A percentile compares a stretch with the other conserved stretches of the same genome.
phyloP scores from a whole-genome alignment of 139 green algal genomes.

The Diplosphaera chodatii region DNA sequence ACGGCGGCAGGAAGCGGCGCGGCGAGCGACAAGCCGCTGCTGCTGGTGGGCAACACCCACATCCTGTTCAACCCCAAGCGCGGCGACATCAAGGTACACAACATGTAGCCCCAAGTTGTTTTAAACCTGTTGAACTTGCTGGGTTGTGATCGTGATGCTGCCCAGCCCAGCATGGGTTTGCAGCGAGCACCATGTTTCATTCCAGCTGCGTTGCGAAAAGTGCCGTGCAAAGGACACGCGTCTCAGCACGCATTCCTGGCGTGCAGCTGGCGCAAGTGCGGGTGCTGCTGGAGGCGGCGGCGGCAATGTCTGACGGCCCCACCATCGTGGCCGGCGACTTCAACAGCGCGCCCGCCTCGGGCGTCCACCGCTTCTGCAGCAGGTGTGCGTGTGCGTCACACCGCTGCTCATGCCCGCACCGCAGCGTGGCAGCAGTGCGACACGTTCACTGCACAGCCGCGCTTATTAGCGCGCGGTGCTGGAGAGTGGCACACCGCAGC shows the following conservation, averaged over 20 bases:
- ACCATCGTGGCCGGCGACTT: no score
- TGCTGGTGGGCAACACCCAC: conserved; percentile 78
- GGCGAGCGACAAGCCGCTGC: not conserved
- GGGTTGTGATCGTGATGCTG: not conserved
- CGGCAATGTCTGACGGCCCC: conserved; percentile 2
- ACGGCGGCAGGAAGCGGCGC: not conserved
- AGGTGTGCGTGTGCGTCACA: not conserved
- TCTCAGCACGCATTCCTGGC: no score
- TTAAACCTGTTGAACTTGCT: not conserved
- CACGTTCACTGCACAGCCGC: no score
- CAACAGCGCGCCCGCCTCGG: conserved; percentile 23
- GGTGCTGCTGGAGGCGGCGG: conserved; percentile 29
- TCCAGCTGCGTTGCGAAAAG: no score
- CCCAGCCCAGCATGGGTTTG: no score
- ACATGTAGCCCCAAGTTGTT: no score
- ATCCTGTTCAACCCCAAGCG: conserved; percentile 83
- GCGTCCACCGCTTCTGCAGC: conserved; percentile 45
- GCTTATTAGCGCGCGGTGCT: no score
- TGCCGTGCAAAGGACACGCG: no score
- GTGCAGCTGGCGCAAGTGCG: conserved; percentile 54
- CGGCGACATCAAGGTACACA: conserved; percentile 62
- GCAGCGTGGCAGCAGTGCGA: no score
- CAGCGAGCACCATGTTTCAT: no score
- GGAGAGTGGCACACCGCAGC: no score
- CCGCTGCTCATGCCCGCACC: no score